Percentiles rank a stretch among this genome's conserved stretches.
These are phyloP conservation scores for Rubroshorea leprosula DNA, from an alignment of 345 rosid genomes.

Conservation along the genomic window DNA sequence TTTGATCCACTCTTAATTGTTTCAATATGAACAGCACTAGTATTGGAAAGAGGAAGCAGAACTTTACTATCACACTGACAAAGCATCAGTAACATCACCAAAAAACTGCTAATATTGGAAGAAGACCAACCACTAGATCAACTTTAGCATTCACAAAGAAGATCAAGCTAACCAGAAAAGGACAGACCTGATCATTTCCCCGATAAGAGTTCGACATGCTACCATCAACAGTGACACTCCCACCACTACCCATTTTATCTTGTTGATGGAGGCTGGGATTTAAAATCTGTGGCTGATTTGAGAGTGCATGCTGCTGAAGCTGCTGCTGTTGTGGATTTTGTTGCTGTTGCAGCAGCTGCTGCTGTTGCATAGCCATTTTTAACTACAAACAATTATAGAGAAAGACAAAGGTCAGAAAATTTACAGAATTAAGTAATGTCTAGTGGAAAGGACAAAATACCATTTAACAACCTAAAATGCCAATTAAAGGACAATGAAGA, in stretches of 20 bases:
- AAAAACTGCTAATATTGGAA: no score
- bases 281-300: slow-evolving; percentile 76
- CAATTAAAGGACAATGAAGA: neutral
- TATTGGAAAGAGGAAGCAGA: no score
- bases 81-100: no score
- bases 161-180: slow-evolving; percentile 10
- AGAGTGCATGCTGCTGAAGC: slow-evolving; percentile 54
- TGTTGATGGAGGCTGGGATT: slow-evolving; percentile 59
- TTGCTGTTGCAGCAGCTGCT: slow-evolving; percentile 53
- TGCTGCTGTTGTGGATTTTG: slow-evolving; percentile 23
- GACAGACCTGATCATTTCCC: slow-evolving; percentile 94
- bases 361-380: slow-evolving; percentile 67
- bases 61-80: no score
- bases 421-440: neutral
- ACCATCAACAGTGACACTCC: slow-evolving; percentile 69
- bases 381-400: slow-evolving; percentile 31
- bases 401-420: neutral
- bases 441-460: neutral
- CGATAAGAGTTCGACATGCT: slow-evolving; percentile 86
- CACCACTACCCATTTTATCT: slow-evolving; percentile 77
- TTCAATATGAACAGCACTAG: no score
- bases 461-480: neutral
- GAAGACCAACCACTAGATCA: no score
- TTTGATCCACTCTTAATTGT: no score
- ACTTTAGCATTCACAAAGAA: no score